Base-by-base conservation (phyloP, 495 filamentous ascomycete species). In the Penicillium cataractarum region DNA sequence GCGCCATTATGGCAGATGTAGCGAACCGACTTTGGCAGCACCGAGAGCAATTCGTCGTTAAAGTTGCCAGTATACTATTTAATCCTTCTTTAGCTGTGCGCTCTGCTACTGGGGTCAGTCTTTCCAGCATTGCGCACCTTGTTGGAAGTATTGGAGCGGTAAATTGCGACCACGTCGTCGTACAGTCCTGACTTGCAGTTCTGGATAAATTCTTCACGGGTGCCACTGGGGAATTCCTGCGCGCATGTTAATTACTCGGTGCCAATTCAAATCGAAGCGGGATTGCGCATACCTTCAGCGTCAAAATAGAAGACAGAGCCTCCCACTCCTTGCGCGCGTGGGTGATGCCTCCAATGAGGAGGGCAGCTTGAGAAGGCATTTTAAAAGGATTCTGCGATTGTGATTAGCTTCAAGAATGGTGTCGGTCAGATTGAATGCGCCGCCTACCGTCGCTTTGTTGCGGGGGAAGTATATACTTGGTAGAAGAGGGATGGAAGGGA, bases 1-100 rank as follows among this genome's bases (percentile, higher is more conserved):
- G 91, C 91, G 35, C 92, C 93, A 68, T 92, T 93, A 72, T 97
- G 92, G 70, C 86, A 90, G 64, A 97, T 83, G 74, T 90, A 97
- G 63, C 84, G 88, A 40, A 96, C 71, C 3, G 85, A 88, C 32
- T 74, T 67, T 1, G 92, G 92, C 15, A 92, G 78, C 6, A 76
- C 71, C 5, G 81, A 71, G 50, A 91, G 70, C 57, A 92, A 65
- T 63, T 87, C 86, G 19, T 72, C 75, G 62, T 89, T 79, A 65
- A 88, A 88, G 22, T 81, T 80, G 27, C 86, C 86, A 15, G 86
- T 89, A 55, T 80, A 77, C 84, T 88, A 58, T 32, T 15, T 7
- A n/a, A 27, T 4, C 17, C n/a, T 22, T 1, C 1, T 15, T 49
- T 58, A 59, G 51, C 39, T 21, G 10, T 32, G 49, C 22, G 33